These are phyloP conservation scores for Calocybe cyanea DNA, from an alignment of 768 basidiomycete genomes.

Conservation along the genomic window DNA sequence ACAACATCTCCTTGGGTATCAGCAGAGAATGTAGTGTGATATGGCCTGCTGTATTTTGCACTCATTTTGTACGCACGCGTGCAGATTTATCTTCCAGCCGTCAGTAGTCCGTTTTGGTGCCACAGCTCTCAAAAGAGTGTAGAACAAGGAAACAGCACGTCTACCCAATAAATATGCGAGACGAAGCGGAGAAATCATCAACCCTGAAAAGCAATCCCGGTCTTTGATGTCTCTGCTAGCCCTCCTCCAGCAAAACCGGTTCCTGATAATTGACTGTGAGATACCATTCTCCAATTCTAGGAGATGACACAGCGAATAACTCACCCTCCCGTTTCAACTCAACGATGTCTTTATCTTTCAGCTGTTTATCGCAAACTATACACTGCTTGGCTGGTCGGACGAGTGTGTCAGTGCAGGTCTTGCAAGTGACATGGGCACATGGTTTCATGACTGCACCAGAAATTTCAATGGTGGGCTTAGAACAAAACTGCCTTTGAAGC, in stretches of 20 bases:
- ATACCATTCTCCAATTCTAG: not conserved
- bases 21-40: too few relatives aligned
- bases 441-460: constrained; percentile 63
- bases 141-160: too few relatives aligned
- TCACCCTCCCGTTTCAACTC: constrained; percentile 86
- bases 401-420: constrained; percentile 86
- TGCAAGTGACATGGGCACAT: constrained; percentile 91
- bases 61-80: too few relatives aligned
- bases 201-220: constrained; percentile 84
- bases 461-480: not conserved
- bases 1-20: too few relatives aligned
- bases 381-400: constrained; percentile 78
- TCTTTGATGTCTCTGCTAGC: constrained; percentile 79
- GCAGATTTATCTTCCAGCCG: too few relatives aligned
- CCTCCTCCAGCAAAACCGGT: constrained; percentile 97
- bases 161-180: too few relatives aligned
- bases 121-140: too few relatives aligned
- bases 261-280: constrained; percentile 41
- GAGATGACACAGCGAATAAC: constrained; percentile 12
- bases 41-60: too few relatives aligned
- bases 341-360: constrained; percentile 71
- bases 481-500: constrained; percentile 22
- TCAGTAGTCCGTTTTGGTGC: too few relatives aligned
- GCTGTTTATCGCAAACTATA: constrained; percentile 72
- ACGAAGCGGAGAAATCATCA: constrained; percentile 21